These are phyloP conservation scores for Rhodamnia argentea DNA, from an alignment of 345 rosid species.

Conservation along the genomic window DNA sequence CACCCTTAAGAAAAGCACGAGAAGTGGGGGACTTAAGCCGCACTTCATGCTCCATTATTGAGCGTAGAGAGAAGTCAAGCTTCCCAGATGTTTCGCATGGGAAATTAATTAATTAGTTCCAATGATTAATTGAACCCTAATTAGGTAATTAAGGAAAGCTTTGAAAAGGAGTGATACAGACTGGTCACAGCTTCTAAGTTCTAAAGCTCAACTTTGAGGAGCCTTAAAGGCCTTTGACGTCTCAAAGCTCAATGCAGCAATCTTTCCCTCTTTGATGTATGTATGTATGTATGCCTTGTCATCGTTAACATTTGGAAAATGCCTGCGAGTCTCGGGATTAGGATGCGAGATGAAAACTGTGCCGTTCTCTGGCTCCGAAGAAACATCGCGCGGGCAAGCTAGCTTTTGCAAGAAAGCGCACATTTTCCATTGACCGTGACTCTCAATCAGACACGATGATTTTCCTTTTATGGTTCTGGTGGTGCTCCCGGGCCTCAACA, in stretches of 20 bases:
- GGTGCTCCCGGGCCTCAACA: background rate
- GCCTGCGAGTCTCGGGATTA: fast-evolving
- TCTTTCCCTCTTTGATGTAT: background rate
- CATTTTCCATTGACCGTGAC: background rate
- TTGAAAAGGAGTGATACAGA: background rate
- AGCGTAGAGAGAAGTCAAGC: background rate
- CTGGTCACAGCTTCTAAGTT: background rate
- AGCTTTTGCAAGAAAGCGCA: background rate
- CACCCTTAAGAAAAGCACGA: background rate
- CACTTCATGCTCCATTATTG: background rate
- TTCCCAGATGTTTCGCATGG: background rate
- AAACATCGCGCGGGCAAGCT: background rate
- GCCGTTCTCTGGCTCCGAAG: background rate
- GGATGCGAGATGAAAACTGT: background rate
- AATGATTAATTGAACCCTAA: background rate
- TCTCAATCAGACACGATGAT: too few species aligned
- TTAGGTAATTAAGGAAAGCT: background rate
- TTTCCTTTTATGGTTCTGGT: background rate
- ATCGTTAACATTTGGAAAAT: background rate
- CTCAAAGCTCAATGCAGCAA: background rate
- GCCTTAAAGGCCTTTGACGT: background rate
- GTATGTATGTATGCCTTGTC: background rate
- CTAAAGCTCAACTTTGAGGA: background rate
- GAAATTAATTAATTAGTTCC: background rate
- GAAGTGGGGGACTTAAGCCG: background rate